phyloP scores from a whole-genome alignment of 805 yeast species.

The Wickerhamomyces hampshirensis region DNA sequence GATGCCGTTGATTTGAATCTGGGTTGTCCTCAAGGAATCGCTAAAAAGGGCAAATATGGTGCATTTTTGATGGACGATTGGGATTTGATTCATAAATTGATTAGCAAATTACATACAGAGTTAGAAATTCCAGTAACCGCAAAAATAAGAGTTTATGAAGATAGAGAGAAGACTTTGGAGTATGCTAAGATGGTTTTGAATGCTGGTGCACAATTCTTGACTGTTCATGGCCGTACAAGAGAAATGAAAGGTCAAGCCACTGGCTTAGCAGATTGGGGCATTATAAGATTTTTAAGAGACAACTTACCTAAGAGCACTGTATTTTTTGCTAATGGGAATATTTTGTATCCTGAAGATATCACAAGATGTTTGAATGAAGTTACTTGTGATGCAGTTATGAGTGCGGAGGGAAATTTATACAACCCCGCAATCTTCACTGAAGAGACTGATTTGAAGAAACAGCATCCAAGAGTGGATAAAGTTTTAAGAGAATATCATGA shows the following conservation, averaged over 20 bases:
- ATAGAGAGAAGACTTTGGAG: slow-evolving; percentile 72
- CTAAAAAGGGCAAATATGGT: slow-evolving; percentile 91
- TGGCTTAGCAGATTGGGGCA: slow-evolving; percentile 92
- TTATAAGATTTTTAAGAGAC: slow-evolving; percentile 69
- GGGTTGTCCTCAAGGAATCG: slow-evolving; percentile 99
- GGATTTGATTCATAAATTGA: slow-evolving; percentile 71
- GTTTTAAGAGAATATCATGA: slow-evolving; percentile 85
- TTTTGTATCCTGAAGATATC: slow-evolving; percentile 84
- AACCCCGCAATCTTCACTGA: slow-evolving; percentile 87
- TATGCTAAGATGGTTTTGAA: slow-evolving; percentile 85
- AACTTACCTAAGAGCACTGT: slow-evolving; percentile 77
- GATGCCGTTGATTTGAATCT: slow-evolving; percentile 95
- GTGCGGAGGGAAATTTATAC: slow-evolving; percentile 91
- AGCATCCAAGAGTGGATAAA: slow-evolving; percentile 81
- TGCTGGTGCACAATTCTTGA: slow-evolving; percentile 94
- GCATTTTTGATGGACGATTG: slow-evolving; percentile 97
- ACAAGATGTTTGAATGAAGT: slow-evolving; percentile 60
- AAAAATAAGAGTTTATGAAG: slow-evolving; percentile 85
- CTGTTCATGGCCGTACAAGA: slow-evolving; percentile 93
- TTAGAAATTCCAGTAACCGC: slow-evolving; percentile 90
- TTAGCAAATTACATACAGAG: slow-evolving; percentile 67
- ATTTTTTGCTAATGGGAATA: slow-evolving; percentile 90
- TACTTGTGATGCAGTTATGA: slow-evolving; percentile 88
- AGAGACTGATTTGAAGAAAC: slow-evolving; percentile 50
- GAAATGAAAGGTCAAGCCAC: slow-evolving; percentile 98